These are phyloP conservation scores for Cladorrhinum sp. DNA, from an alignment of 2,329 filamentous ascomycete genomes.

Conservation along the genomic window DNA sequence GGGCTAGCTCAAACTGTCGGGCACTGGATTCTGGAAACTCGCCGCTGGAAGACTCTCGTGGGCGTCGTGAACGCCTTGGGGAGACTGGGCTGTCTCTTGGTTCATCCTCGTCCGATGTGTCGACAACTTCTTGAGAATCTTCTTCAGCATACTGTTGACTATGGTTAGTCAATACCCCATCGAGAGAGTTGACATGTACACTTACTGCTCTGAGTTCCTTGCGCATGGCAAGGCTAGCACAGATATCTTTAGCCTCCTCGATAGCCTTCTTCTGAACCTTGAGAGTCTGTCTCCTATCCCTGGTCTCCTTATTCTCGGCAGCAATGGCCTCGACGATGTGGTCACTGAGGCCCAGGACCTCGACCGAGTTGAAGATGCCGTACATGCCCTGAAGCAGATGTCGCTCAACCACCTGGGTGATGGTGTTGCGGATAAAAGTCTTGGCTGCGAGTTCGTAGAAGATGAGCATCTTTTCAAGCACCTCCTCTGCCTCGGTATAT, in stretches of 20 bases:
- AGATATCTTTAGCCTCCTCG: constrained; percentile 48
- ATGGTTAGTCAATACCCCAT: constrained; percentile 1
- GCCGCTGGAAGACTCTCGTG: neutral
- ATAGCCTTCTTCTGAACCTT: constrained; percentile 49
- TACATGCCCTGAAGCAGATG: constrained; percentile 52
- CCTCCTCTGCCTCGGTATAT: constrained; percentile 51
- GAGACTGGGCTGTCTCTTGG: constrained; percentile 3
- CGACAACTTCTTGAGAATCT: constrained; percentile 26
- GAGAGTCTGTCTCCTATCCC: constrained; percentile 46
- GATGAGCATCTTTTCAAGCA: constrained; percentile 55
- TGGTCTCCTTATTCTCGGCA: constrained; percentile 52
- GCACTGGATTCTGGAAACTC: neutral
- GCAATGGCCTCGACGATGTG: constrained; percentile 48
- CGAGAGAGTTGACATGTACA: neutral
- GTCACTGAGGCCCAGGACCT: constrained; percentile 47
- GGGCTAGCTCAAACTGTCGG: neutral
- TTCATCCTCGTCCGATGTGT: constrained; percentile 31
- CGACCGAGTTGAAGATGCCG: constrained; percentile 50
- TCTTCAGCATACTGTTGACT: constrained; percentile 30
- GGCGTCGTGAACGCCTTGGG: constrained; percentile 12
- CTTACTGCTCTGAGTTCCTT: constrained; percentile 43
- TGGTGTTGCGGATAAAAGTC: constrained; percentile 51
- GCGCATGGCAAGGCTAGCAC: constrained; percentile 50
- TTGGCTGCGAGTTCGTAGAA: constrained; percentile 53
- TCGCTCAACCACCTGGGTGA: constrained; percentile 51